Evolutionary conservation across 768 basidiomycete species (phyloP).

Genomic region (Mycena crocata): DNA sequence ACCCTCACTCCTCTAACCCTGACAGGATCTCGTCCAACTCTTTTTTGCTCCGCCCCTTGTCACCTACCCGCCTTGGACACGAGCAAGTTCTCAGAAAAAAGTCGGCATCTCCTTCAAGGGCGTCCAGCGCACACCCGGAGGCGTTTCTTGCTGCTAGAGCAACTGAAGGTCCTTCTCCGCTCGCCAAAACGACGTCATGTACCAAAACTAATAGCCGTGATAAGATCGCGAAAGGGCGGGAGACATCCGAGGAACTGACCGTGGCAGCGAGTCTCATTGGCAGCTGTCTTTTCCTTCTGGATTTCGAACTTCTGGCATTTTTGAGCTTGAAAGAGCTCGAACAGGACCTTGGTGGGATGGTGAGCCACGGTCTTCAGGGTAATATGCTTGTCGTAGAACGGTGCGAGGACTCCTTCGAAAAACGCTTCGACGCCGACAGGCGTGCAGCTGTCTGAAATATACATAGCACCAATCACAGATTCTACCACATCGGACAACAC

Average conservation of each 20-base stretch:
- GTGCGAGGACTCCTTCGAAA: conserved; percentile 75
- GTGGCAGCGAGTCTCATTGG: conserved; percentile 57
- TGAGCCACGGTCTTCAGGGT: conserved; percentile 77
- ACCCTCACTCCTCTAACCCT: conserved; percentile 40
- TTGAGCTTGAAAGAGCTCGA: conserved; percentile 78
- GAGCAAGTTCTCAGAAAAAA: conserved; percentile 76
- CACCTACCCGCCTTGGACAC: conserved; percentile 61
- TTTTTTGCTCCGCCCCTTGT: conserved; percentile 48
- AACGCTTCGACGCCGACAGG: conserved; percentile 70
- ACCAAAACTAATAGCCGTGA: conserved; percentile 64
- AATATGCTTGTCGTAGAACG: conserved; percentile 84
- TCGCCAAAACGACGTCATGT: conserved; percentile 73
- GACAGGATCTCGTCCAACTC: conserved; percentile 43
- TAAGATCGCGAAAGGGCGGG: neutral
- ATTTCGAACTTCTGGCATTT: conserved; percentile 77
- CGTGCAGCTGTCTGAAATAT: conserved; percentile 79
- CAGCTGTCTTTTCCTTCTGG: conserved; percentile 60
- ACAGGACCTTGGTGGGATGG: conserved; percentile 82
- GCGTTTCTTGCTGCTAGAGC: conserved; percentile 70
- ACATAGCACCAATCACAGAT: conserved; percentile 82
- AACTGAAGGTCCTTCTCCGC: conserved; percentile 61
- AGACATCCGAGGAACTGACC: conserved; percentile 52
- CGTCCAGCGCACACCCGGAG: conserved; percentile 75
- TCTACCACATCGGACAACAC: conserved; percentile 84
- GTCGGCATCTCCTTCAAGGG: conserved; percentile 70